Evolutionary conservation across 2,329 filamentous ascomycete species (phyloP).

Genomic region (Cadophora sp.): DNA sequence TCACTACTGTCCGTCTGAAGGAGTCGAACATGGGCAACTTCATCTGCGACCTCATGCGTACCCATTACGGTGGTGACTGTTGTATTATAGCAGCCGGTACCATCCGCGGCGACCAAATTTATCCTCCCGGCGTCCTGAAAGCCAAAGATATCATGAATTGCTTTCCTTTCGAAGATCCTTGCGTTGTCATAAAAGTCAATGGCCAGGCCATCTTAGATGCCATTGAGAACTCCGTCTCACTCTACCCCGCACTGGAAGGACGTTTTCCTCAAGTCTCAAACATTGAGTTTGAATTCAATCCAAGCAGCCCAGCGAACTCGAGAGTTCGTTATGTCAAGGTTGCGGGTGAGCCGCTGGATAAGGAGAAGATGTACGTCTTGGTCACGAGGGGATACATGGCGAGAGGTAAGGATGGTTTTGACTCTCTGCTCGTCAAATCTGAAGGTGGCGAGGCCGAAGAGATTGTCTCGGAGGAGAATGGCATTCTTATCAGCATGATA

Average conservation of each 20-base stretch:
- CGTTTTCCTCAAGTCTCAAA: constrained; percentile 29
- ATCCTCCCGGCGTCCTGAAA: constrained; percentile 25
- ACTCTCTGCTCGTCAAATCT: constrained; percentile 22
- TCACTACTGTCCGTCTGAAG: constrained; percentile 26
- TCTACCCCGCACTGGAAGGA: constrained; percentile 27
- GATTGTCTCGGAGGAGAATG: constrained; percentile 26
- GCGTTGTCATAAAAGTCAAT: constrained; percentile 27
- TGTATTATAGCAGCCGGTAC: constrained; percentile 28
- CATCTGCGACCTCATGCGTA: constrained; percentile 28
- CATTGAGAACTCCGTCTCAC: constrained; percentile 26
- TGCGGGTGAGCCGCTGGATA: constrained; percentile 20
- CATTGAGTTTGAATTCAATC: constrained; percentile 29
- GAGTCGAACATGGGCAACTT: constrained; percentile 31
- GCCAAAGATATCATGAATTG: constrained; percentile 28
- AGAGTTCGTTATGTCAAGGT: constrained; percentile 24
- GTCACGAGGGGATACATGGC: constrained; percentile 29
- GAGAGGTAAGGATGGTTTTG: constrained; percentile 27
- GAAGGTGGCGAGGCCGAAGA: constrained; percentile 26
- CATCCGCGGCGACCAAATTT: constrained; percentile 28
- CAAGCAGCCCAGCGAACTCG: constrained; percentile 15
- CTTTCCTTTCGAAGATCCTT: constrained; percentile 28
- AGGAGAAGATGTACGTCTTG: constrained; percentile 20
- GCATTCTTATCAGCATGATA: constrained; percentile 28
- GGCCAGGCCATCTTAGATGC: constrained; percentile 24
- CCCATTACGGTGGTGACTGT: constrained; percentile 27